Evolutionary conservation across 371 early-diverging fungal species (phyloP), one percentile per base, ranked within the genome.

Genomic region (Rhizopus stolonifer): DNA sequence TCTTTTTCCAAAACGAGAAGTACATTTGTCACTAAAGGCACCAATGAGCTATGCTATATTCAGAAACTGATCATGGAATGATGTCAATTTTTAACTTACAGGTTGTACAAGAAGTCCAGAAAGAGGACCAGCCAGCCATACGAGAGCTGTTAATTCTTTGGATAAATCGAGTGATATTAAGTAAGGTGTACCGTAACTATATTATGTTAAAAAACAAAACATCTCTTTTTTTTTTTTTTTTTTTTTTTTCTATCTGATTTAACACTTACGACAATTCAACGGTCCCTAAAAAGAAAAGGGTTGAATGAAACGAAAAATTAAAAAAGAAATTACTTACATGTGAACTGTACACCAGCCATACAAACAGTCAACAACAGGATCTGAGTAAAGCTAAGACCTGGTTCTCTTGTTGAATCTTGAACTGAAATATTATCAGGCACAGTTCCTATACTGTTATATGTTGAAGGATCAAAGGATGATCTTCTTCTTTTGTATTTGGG

Each of bases 101-200:
- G 91, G 91, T 56, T 91, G 91, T 48, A 85, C 86, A 22, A 91
- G 54, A 18, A 91, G 70, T 51, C 72, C 87, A 7, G 89, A 87
- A 14, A 92, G 73, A 3, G 92, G 92, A 3, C 91, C 92, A 3
- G 88, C 88, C 15, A 92, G 67, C 92, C 92, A 92, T 4, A 89
- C 75, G 55, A 79, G 44, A 2, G 83, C 74, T 7, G 88, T 86
- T 48, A 85, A 46, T n/a, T 84, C 64, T 49, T 84, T 78, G 11
- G 85, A 67, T 49, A 90, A 60, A 11, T 85, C 88, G 1, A 92
- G 74, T 3, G 82, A 77, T 18, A 79, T 56, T 23, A 92, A 67
- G 58, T 86, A 88, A n/a, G 89, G 89, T 9, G 90, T 89, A 19
- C 92, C 92, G 50, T 84, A 84, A 17, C 84, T 77, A 38, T 46